A percentile compares a stretch with the other conserved stretches of the same genome.
These are phyloP conservation scores for Sclerotinia minor DNA, from an alignment of 2,329 filamentous ascomycete species.

Conservation along the genomic window DNA sequence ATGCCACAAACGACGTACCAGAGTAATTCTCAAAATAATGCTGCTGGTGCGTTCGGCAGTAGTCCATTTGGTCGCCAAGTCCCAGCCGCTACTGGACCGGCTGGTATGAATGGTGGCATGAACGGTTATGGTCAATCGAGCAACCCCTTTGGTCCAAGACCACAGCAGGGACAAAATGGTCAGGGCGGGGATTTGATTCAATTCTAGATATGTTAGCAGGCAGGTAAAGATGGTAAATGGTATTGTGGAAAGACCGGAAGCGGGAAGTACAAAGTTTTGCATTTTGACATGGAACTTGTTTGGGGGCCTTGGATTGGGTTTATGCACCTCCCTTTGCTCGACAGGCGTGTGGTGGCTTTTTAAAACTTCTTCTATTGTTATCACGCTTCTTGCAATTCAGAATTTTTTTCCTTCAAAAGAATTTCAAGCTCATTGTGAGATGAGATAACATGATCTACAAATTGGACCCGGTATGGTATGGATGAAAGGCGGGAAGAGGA, in stretches of 20 bases:
- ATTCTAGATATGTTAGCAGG: constrained; percentile 32
- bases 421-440: constrained; percentile 21
- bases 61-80: constrained; percentile 45
- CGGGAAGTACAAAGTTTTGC: constrained; percentile 28
- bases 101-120: constrained; percentile 54
- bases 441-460: constrained; percentile 28
- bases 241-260: constrained; percentile 4
- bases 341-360: constrained; percentile 23
- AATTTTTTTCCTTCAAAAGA: constrained; percentile 22
- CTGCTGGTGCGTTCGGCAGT: constrained; percentile 34
- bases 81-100: constrained; percentile 58
- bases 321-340: constrained; percentile 19
- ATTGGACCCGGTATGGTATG: constrained; percentile 13
- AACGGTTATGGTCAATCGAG: constrained; percentile 42
- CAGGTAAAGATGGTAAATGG: neutral
- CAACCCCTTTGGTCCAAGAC: constrained; percentile 60
- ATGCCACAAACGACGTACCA: constrained; percentile 62
- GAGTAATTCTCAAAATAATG: constrained; percentile 45
- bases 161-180: constrained; percentile 50
- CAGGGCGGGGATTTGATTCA: constrained; percentile 41
- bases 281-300: constrained; percentile 17
- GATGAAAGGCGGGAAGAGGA: neutral
- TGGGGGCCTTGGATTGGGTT: constrained; percentile 20
- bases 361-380: constrained; percentile 27
- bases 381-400: constrained; percentile 7